phyloP scores from a whole-genome alignment of 2,329 filamentous ascomycete species.

The Keithomyces neogunnii region DNA sequence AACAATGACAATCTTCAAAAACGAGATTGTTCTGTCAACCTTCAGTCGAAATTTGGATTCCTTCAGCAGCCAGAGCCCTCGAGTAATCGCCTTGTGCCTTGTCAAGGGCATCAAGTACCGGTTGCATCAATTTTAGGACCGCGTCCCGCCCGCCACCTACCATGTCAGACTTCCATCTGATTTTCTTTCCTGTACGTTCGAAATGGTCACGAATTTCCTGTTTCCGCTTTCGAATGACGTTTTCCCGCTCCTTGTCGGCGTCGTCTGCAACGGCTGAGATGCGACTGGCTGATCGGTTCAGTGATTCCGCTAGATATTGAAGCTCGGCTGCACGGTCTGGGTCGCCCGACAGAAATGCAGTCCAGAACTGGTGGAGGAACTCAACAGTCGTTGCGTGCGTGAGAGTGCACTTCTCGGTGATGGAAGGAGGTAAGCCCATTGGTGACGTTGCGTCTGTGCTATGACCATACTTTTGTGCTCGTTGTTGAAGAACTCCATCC shows the following conservation, averaged over 20 bases:
- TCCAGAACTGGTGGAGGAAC: conserved; percentile 97
- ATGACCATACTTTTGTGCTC: conserved; percentile 48
- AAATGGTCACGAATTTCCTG: conserved; percentile 63
- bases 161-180: conserved; percentile 57
- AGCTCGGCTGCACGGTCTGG: conserved; percentile 72
- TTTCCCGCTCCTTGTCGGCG: conserved; percentile 66
- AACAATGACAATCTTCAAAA: background rate
- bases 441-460: conserved; percentile 37
- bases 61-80: conserved; percentile 59
- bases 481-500: conserved; percentile 53
- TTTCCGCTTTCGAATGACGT: conserved; percentile 58
- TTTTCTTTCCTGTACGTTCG: conserved; percentile 64
- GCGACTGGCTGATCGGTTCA: conserved; percentile 66
- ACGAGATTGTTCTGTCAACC: conserved; percentile 11
- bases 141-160: conserved; percentile 68
- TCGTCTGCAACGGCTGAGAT: conserved; percentile 73
- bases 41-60: conserved; percentile 39
- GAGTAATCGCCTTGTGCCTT: conserved; percentile 65
- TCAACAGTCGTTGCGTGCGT: conserved; percentile 92
- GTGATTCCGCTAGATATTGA: conserved; percentile 71
- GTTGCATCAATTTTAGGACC: conserved; percentile 68
- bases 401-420: conserved; percentile 50
- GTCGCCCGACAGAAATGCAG: conserved; percentile 82
- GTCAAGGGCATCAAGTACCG: conserved; percentile 62
- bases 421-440: conserved; percentile 45